Evolutionary conservation across 768 basidiomycete species (phyloP).

Genomic region (Mrakia hoshinonis): DNA sequence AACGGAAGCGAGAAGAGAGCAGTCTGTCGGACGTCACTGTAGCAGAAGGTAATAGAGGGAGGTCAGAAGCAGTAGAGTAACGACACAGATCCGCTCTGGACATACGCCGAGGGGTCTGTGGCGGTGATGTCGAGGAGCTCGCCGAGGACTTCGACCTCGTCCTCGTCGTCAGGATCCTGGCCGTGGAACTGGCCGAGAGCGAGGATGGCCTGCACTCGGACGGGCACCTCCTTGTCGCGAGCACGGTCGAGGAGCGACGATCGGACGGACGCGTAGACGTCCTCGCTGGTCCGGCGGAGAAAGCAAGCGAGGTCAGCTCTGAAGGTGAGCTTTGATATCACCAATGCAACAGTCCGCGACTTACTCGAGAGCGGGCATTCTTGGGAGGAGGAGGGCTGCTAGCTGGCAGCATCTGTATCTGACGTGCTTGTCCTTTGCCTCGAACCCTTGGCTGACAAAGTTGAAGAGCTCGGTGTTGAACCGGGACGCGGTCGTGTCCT

Average conservation of each 20-base stretch:
- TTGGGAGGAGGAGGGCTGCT: slow-evolving; percentile 68
- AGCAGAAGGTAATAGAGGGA: neutral
- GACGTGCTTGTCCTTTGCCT: slow-evolving; percentile 76
- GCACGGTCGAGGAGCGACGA: slow-evolving; percentile 59
- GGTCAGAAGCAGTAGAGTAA: too few species aligned
- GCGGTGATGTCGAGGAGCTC: slow-evolving; percentile 59
- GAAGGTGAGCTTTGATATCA: neutral
- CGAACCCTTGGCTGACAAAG: slow-evolving; percentile 67
- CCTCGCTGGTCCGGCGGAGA: slow-evolving; percentile 51
- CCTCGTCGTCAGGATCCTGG: slow-evolving; percentile 35
- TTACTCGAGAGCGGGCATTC: slow-evolving; percentile 78
- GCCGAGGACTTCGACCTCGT: slow-evolving; percentile 44
- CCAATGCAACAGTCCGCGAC: slow-evolving; percentile 37
- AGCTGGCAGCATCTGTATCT: slow-evolving; percentile 69
- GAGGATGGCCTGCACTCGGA: slow-evolving; percentile 71
- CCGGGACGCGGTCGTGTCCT: slow-evolving; percentile 60
- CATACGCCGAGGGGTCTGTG: slow-evolving; percentile 70
- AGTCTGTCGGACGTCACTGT: slow-evolving; percentile 83
- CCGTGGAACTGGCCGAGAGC: slow-evolving; percentile 68
- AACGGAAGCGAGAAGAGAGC: slow-evolving; percentile 63
- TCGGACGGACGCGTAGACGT: slow-evolving; percentile 58
- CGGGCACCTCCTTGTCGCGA: slow-evolving; percentile 64
- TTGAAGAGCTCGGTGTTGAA: slow-evolving; percentile 60
- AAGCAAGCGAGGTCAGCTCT: neutral
- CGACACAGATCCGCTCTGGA: too few species aligned